Conservation (phyloP, 1,139 yeast species). For the Blastobotrys serpentis region DNA sequence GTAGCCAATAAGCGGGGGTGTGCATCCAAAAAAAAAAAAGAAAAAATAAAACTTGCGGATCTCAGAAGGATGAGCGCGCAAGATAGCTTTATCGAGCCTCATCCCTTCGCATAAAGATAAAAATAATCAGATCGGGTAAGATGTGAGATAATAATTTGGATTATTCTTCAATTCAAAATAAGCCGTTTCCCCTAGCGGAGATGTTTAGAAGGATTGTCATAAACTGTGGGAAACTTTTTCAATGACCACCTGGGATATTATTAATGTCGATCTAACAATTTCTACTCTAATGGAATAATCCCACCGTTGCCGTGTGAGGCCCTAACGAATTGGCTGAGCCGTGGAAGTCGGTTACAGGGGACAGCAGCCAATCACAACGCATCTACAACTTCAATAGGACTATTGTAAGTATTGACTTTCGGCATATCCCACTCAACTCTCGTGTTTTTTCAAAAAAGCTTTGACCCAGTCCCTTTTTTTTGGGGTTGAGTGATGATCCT, state of each 20-base stretch:
- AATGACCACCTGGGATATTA: background rate
- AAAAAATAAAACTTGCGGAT: background rate
- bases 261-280: background rate
- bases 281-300: too few relatives aligned
- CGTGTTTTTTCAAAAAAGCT: too few relatives aligned
- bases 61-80: background rate
- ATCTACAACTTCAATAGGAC: too few relatives aligned
- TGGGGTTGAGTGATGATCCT: too few relatives aligned
- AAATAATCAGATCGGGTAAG: background rate
- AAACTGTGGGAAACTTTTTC: background rate
- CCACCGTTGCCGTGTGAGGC: slow-evolving; percentile 3
- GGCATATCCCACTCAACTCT: too few relatives aligned
- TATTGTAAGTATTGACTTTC: too few relatives aligned
- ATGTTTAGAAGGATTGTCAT: background rate
- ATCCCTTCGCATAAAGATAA: slow-evolving; percentile 1
- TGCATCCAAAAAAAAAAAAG: background rate
- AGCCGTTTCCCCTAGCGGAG: background rate
- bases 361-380: background rate
- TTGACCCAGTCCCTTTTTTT: too few relatives aligned
- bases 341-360: too few relatives aligned
- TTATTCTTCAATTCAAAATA: background rate
- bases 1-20: background rate
- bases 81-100: background rate
- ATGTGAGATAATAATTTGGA: background rate
- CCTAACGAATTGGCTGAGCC: background rate